phyloP scores from a whole-genome alignment of 768 basidiomycete species.

The Melanogaster broomeanus region DNA sequence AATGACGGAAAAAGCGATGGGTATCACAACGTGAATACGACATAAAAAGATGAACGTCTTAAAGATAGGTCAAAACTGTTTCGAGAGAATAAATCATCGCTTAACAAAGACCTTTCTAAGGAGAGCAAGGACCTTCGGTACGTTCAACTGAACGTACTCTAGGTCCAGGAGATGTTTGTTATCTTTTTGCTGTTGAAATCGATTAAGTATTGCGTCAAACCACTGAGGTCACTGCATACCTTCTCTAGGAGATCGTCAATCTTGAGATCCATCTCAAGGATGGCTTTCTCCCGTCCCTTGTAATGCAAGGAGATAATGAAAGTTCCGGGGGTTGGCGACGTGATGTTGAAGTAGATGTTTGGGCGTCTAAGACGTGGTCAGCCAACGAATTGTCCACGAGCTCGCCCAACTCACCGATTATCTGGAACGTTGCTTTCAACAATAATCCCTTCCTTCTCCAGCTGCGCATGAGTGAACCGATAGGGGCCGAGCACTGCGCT shows the following conservation, averaged over 20 bases:
- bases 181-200: conserved; percentile 84
- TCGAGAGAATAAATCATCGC: conserved; percentile 50
- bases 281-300: conserved; percentile 98
- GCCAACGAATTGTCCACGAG: background rate
- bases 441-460: conserved; percentile 99
- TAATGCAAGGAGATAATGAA: conserved; percentile 99
- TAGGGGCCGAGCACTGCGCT: conserved; percentile 91
- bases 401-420: conserved; percentile 65
- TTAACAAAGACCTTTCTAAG: conserved; percentile 94
- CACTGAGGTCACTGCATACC: conserved; percentile 45
- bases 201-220: conserved; percentile 15
- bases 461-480: conserved; percentile 95
- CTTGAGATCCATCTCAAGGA: conserved; percentile 99
- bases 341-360: conserved; percentile 99
- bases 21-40: conserved; percentile 37
- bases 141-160: conserved; percentile 97
- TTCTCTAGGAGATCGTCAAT: conserved; percentile 98
- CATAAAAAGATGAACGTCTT: conserved; percentile 27
- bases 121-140: conserved; percentile 89
- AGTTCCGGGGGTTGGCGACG: conserved; percentile 95
- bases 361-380: conserved; percentile 64
- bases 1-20: conserved; percentile 22
- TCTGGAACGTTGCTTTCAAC: conserved; percentile 99
- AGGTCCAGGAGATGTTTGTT: conserved; percentile 95
- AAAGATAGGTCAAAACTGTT: conserved; percentile 15